Evolutionary conservation across 495 filamentous ascomycete species (phyloP).

Genomic region (Neurospora sp.): DNA sequence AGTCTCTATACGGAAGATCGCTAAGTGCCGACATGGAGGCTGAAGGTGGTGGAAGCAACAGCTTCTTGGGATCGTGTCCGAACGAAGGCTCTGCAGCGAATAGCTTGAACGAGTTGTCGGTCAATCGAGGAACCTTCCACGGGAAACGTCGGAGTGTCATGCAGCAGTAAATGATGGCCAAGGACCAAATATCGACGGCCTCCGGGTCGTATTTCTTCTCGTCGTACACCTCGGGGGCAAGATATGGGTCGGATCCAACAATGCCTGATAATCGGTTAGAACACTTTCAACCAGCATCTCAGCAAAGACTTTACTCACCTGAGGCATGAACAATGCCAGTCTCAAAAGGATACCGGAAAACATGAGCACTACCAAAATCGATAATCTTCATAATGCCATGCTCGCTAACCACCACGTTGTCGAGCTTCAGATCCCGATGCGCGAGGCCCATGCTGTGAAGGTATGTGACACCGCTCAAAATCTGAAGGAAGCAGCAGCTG

Average conservation of each 20-base stretch:
- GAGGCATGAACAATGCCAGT: constrained; percentile 76
- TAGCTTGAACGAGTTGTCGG: constrained; percentile 88
- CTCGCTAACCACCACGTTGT: constrained; percentile 97
- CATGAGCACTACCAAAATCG: constrained; percentile 95
- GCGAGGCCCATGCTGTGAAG: constrained; percentile 93
- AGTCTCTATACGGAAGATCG: constrained; percentile 26
- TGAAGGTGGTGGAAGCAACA: constrained; percentile 27
- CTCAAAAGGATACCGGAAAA: constrained; percentile 97
- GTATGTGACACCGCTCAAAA: constrained; percentile 93
- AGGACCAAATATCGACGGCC: constrained; percentile 92
- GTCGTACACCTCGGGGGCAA: constrained; percentile 95
- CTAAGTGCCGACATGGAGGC: constrained; percentile 27
- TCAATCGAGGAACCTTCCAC: constrained; percentile 89
- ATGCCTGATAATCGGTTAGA: constrained; percentile 53
- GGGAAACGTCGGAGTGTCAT: constrained; percentile 95
- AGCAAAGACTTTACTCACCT: constrained; percentile 47
- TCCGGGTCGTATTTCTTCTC: constrained; percentile 90
- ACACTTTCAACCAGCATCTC: background rate
- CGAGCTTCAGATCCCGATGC: constrained; percentile 91
- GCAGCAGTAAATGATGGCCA: constrained; percentile 98
- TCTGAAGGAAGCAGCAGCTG: constrained; percentile 84
- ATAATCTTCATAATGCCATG: constrained; percentile 99
- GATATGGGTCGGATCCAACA: constrained; percentile 94
- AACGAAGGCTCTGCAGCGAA: constrained; percentile 69
- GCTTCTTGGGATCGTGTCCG: constrained; percentile 39